These are phyloP conservation scores for Magnusiomyces paraingens DNA, from an alignment of 1,139 yeast species.

Conservation along the genomic window DNA sequence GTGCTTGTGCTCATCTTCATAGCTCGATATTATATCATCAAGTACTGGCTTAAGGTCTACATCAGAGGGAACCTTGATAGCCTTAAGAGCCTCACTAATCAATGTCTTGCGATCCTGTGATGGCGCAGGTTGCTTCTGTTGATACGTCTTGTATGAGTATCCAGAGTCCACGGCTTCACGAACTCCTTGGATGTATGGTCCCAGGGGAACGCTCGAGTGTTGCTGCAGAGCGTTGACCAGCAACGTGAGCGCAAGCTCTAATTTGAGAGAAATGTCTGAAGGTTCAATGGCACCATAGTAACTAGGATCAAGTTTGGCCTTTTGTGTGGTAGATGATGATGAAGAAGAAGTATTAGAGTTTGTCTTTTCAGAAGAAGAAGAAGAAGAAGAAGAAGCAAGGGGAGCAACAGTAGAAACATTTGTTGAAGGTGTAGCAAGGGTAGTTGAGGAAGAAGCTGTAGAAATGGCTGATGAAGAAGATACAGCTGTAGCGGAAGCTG, in stretches of 20 bases:
- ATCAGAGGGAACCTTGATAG: constrained; percentile 24
- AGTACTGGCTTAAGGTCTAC: constrained; percentile 26
- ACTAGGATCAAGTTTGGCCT: background rate
- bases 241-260: constrained; percentile 24
- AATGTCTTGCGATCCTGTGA: constrained; percentile 3
- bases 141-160: constrained; percentile 3
- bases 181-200: constrained; percentile 23
- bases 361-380: background rate
- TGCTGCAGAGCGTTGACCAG: constrained; percentile 25
- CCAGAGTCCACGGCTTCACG: constrained; percentile 18
- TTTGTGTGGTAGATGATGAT: background rate
- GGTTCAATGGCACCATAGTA: constrained; percentile 11
- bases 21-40: constrained; percentile 19
- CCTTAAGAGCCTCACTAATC: constrained; percentile 25
- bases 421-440: no score
- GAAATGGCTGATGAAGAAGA: background rate
- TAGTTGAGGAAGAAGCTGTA: no score
- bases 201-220: constrained; percentile 19
- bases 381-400: background rate
- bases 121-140: constrained; percentile 12
- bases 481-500: background rate
- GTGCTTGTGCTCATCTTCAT: background rate
- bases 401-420: no score
- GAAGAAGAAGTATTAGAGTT: background rate
- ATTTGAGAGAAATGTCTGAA: constrained; percentile 18